Evolutionary conservation across 2,329 filamentous ascomycete species (phyloP).

Genomic region (Chaetomiaceae sp.): DNA sequence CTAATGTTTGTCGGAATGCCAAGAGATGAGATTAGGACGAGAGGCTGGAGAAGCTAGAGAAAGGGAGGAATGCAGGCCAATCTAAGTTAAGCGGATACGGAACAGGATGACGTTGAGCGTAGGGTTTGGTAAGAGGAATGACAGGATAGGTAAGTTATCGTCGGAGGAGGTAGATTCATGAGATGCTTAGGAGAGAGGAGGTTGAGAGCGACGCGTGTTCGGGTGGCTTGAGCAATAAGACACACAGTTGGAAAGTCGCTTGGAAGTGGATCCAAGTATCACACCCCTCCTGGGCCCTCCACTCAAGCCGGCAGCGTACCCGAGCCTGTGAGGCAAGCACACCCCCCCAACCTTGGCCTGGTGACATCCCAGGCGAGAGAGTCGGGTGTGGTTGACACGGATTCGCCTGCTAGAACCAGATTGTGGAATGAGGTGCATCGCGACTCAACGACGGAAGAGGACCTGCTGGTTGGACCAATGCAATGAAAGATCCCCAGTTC

Average conservation of each 20-base stretch:
- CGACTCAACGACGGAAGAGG: too few relatives aligned
- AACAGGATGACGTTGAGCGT: neutral
- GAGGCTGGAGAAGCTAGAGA: neutral
- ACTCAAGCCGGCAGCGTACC: neutral
- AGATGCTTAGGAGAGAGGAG: neutral
- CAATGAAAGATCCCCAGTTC: too few relatives aligned
- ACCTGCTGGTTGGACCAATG: too few relatives aligned
- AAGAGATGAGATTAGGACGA: neutral
- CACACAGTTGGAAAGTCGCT: neutral
- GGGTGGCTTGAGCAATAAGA: neutral
- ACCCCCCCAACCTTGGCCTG: neutral
- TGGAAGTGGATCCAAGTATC: slow-evolving; percentile 12
- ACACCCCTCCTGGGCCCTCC: neutral
- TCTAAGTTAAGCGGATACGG: neutral
- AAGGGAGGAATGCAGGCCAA: neutral
- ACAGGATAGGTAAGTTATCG: neutral
- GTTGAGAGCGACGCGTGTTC: too few relatives aligned
- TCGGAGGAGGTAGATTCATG: neutral
- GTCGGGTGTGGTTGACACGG: neutral
- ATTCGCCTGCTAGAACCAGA: neutral
- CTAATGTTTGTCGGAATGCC: slow-evolving; percentile 9
- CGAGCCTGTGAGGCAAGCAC: slow-evolving; percentile 5
- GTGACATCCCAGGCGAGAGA: neutral
- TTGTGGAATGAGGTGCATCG: neutral
- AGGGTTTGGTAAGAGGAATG: neutral